These are phyloP conservation scores for Penicillium diatomitis DNA, from an alignment of 495 filamentous ascomycete genomes.

Conservation along the genomic window DNA sequence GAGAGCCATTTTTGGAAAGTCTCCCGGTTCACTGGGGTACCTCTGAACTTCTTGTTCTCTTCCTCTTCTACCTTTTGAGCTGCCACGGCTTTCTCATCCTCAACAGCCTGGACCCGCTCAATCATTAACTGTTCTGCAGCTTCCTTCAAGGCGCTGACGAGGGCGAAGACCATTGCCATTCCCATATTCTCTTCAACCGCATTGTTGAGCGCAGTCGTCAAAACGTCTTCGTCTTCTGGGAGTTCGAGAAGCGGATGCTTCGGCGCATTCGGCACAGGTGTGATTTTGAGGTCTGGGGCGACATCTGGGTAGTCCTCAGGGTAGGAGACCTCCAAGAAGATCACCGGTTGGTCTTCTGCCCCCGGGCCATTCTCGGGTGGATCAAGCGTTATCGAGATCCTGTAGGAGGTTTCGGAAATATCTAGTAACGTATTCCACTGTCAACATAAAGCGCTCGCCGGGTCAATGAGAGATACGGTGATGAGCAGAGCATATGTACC, in stretches of 20 bases:
- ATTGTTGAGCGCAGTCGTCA: constrained; percentile 58
- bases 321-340: constrained; percentile 77
- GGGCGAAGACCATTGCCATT: constrained; percentile 96
- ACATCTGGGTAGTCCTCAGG: constrained; percentile 81
- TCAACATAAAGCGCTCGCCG: not conserved
- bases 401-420: constrained; percentile 76
- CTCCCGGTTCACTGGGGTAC: constrained; percentile 75
- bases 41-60: constrained; percentile 94
- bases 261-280: constrained; percentile 57
- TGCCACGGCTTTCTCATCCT: constrained; percentile 54
- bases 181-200: constrained; percentile 84
- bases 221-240: constrained; percentile 56
- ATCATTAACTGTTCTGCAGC: constrained; percentile 68
- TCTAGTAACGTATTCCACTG: constrained; percentile 39
- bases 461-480: too few species aligned
- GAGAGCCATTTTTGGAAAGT: constrained; percentile 77
- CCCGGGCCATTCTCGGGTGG: constrained; percentile 52
- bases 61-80: constrained; percentile 68
- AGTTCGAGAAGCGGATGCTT: constrained; percentile 54
- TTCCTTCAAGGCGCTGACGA: constrained; percentile 82
- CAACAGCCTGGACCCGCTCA: constrained; percentile 55
- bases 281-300: constrained; percentile 69
- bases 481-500: constrained; percentile 34
- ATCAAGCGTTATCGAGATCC: constrained; percentile 74
- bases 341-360: constrained; percentile 35